Evolutionary conservation across 2,329 filamentous ascomycete species (phyloP).

Genomic region (Pochonia chlamydosporia): DNA sequence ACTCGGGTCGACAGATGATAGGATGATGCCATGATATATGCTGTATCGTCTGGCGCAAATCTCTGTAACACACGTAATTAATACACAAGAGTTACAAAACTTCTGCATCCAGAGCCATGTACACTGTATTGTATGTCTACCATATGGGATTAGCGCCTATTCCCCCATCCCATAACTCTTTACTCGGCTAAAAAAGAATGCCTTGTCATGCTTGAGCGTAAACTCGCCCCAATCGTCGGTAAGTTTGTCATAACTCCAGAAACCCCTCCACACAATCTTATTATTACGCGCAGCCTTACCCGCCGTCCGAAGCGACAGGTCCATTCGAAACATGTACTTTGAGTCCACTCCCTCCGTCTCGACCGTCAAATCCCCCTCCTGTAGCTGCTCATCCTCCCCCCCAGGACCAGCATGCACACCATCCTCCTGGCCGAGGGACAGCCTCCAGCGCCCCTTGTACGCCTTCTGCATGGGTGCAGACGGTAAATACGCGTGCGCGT

Average conservation of each 20-base stretch:
- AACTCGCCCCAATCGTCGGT: slow-evolving; percentile 92
- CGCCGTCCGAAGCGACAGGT: slow-evolving; percentile 63
- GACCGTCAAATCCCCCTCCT: slow-evolving; percentile 66
- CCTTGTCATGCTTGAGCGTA: slow-evolving; percentile 54
- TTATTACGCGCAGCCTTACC: slow-evolving; percentile 68
- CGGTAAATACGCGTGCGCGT: slow-evolving; percentile 22
- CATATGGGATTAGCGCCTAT: not conserved
- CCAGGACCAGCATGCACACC: not conserved
- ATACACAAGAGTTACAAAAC: no score
- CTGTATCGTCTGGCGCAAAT: no score
- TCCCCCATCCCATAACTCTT: slow-evolving; percentile 52
- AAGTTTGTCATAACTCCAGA: slow-evolving; percentile 83
- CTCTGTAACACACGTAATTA: no score
- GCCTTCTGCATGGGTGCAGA: slow-evolving; percentile 62
- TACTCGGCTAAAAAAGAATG: slow-evolving; percentile 63
- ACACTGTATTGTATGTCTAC: not conserved
- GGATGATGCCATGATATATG: no score
- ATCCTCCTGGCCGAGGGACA: slow-evolving; percentile 27
- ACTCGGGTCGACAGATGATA: no score
- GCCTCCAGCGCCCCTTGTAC: slow-evolving; percentile 49
- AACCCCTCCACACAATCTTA: slow-evolving; percentile 82
- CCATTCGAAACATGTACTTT: slow-evolving; percentile 83
- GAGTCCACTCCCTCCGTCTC: slow-evolving; percentile 77
- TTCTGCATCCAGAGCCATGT: no score
- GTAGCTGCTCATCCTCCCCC: slow-evolving; percentile 10